Conservation (phyloP, 2,329 filamentous ascomycete genomes). For the Pochonia chlamydosporia region DNA sequence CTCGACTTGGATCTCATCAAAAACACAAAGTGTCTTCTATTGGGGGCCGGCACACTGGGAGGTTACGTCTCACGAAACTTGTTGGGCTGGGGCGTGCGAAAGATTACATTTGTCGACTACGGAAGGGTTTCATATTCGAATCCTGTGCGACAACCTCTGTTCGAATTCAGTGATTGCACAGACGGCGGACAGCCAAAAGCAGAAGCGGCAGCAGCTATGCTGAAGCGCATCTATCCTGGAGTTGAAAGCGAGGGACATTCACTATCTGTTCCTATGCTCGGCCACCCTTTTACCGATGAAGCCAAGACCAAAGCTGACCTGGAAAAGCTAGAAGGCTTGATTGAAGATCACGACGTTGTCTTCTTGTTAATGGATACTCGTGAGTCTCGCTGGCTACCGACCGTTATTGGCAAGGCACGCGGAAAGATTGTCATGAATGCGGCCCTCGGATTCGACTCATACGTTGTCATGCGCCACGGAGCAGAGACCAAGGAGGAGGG, state of each 20-base stretch:
- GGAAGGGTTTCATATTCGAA: slow-evolving; percentile 93
- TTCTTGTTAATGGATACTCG: slow-evolving; percentile 97
- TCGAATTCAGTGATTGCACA: slow-evolving; percentile 82
- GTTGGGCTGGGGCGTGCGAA: slow-evolving; percentile 91
- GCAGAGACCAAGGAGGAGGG: slow-evolving; percentile 50
- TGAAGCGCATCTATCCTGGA: slow-evolving; percentile 85
- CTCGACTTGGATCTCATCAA: slow-evolving; percentile 87
- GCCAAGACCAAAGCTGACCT: slow-evolving; percentile 66
- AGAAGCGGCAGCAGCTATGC: slow-evolving; percentile 67
- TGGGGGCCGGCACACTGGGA: slow-evolving; percentile 89
- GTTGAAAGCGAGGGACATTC: slow-evolving; percentile 75
- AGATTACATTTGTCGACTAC: slow-evolving; percentile 95
- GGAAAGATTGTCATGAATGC: slow-evolving; percentile 97
- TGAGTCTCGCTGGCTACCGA: slow-evolving; percentile 92
- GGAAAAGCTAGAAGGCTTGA: slow-evolving; percentile 64
- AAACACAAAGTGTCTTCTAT: slow-evolving; percentile 78
- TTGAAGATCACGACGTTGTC: slow-evolving; percentile 82
- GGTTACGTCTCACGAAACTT: slow-evolving; percentile 90
- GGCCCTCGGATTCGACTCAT: slow-evolving; percentile 92
- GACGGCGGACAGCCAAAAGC: slow-evolving; percentile 83
- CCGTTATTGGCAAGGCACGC: slow-evolving; percentile 87
- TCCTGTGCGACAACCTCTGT: slow-evolving; percentile 89
- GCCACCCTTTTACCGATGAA: slow-evolving; percentile 77
- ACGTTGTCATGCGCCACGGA: slow-evolving; percentile 95
- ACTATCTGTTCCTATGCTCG: slow-evolving; percentile 90